Percentiles rank a stretch among this genome's conserved stretches.
phyloP scores from a whole-genome alignment of 345 rosid genomes.

The Balakata baccata region DNA sequence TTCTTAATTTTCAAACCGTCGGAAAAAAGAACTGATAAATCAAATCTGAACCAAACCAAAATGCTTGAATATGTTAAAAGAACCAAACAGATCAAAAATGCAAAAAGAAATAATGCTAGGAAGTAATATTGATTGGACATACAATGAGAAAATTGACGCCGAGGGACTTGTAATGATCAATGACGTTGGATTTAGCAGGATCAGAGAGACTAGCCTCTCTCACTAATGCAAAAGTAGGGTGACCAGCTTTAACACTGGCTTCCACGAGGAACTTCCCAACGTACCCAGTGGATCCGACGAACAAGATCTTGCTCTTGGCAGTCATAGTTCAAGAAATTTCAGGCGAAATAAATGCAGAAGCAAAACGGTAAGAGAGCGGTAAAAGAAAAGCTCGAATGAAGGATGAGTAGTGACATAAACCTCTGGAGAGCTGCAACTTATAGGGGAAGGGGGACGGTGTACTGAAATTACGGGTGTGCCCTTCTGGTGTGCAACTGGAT shows the following conservation, averaged over 20 bases:
- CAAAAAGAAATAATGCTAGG: background rate
- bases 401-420: too few species aligned
- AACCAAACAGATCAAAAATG: too few species aligned
- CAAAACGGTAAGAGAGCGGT: too few species aligned
- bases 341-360: too few species aligned
- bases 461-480: too few species aligned
- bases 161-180: constrained; percentile 11
- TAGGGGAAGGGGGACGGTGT: too few species aligned
- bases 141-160: constrained; percentile 16
- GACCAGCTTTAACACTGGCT: constrained; percentile 23
- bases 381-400: too few species aligned
- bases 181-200: constrained; percentile 5
- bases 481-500: too few species aligned
- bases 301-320: constrained; percentile 6
- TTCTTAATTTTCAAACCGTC: too few species aligned
- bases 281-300: constrained; percentile 26
- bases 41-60: too few species aligned
- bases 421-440: too few species aligned
- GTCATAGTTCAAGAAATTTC: background rate
- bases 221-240: constrained; percentile 14
- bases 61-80: background rate
- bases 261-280: constrained; percentile 15
- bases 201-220: constrained; percentile 19
- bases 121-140: background rate
- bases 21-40: too few species aligned